A percentile compares a stretch with the other conserved stretches of the same genome.
These are phyloP conservation scores for Boletus rubropictus DNA, from an alignment of 768 basidiomycete species.

Conservation along the genomic window DNA sequence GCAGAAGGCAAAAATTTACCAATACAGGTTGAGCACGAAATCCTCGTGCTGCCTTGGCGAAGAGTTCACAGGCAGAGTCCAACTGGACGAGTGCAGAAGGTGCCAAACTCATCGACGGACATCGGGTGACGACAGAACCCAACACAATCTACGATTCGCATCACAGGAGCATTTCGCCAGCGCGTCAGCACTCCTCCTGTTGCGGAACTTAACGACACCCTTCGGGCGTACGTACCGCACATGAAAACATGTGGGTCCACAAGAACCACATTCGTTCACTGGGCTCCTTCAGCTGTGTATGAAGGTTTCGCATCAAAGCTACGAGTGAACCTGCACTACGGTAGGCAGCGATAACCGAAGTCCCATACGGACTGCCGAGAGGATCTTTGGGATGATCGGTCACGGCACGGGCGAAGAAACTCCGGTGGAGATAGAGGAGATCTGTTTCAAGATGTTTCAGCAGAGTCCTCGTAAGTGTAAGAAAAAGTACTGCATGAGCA, in stretches of 20 bases:
- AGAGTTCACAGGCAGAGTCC: slow-evolving; percentile 70
- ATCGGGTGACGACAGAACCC: slow-evolving; percentile 71
- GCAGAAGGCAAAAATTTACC: slow-evolving; percentile 33
- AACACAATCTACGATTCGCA: slow-evolving; percentile 46
- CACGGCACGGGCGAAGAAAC: slow-evolving; percentile 68
- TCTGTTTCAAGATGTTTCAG: slow-evolving; percentile 36
- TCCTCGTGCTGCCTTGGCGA: slow-evolving; percentile 60
- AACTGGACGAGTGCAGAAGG: slow-evolving; percentile 69
- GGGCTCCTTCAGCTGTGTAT: slow-evolving; percentile 56
- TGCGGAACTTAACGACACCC: slow-evolving; percentile 5
- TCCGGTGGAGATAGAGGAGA: slow-evolving; percentile 64
- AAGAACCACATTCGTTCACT: slow-evolving; percentile 61
- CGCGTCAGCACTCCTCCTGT: slow-evolving; percentile 14
- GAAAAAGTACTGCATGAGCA: not conserved
- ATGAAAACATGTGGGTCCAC: slow-evolving; percentile 49
- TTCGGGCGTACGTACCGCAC: slow-evolving; percentile 42
- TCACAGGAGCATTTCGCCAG: slow-evolving; percentile 3
- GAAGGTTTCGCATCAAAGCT: slow-evolving; percentile 63
- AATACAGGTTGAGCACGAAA: slow-evolving; percentile 62
- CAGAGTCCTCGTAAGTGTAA: not conserved
- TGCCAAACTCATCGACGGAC: slow-evolving; percentile 73
- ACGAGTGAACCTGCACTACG: slow-evolving; percentile 67
- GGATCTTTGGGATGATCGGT: slow-evolving; percentile 72
- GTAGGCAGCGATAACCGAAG: slow-evolving; percentile 70
- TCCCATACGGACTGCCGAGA: slow-evolving; percentile 64